phyloP scores from a whole-genome alignment of 306 rosid genomes.

The Vicia villosa region DNA sequence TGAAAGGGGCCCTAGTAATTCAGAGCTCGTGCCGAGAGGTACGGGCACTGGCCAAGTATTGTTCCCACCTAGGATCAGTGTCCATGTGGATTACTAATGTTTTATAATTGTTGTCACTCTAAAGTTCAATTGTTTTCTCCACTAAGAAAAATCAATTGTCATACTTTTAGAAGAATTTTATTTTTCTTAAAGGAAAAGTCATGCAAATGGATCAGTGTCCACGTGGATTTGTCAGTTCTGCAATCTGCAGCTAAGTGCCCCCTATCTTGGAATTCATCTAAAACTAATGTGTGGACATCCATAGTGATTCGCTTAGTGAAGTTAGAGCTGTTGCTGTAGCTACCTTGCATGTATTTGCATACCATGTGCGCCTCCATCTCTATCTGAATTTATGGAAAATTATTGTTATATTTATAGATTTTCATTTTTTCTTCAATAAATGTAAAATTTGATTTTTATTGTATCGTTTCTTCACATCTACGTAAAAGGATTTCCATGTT shows the following conservation, averaged over 20 bases:
- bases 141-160: too few relatives aligned
- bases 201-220: background rate
- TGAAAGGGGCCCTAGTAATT: too few relatives aligned
- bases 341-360: background rate
- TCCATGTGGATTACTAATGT: too few relatives aligned
- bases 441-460: background rate
- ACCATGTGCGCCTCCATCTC: background rate
- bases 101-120: too few relatives aligned
- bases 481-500: background rate
- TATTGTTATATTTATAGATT: too few relatives aligned
- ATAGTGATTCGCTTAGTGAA: background rate
- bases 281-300: background rate
- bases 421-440: too few relatives aligned
- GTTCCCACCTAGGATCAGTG: too few relatives aligned
- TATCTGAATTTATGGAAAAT: background rate
- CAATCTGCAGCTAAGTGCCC: background rate
- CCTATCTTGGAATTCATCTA: slow-evolving; percentile 4
- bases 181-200: too few relatives aligned
- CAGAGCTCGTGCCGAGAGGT: too few relatives aligned
- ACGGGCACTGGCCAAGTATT: too few relatives aligned
- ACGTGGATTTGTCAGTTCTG: slow-evolving; percentile 5
- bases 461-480: background rate
- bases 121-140: too few relatives aligned
- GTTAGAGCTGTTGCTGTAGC: background rate
- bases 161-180: background rate